Evolutionary conservation across 2,329 filamentous ascomycete species (phyloP).

Genomic region (Arthrobotrys musiformis): DNA sequence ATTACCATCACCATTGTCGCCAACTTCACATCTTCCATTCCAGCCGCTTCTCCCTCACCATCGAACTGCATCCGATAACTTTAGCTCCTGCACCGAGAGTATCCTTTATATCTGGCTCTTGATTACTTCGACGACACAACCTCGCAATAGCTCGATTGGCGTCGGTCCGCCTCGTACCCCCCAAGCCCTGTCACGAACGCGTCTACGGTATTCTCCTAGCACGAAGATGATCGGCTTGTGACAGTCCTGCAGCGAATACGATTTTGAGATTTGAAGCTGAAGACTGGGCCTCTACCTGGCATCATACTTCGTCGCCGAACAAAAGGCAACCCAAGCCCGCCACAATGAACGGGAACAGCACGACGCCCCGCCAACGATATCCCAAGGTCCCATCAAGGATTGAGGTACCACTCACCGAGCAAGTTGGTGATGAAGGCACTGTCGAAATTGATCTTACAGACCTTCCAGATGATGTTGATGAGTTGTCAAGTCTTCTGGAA

Average conservation of each 20-base stretch:
- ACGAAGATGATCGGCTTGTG: background rate
- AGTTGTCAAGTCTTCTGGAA: constrained; percentile 93
- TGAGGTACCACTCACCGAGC: constrained; percentile 63
- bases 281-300: background rate
- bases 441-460: constrained; percentile 95
- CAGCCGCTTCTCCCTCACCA: background rate
- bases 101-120: background rate
- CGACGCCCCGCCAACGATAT: constrained; percentile 67
- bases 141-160: background rate
- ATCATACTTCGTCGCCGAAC: background rate
- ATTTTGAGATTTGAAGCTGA: background rate
- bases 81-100: background rate
- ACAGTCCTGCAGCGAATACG: background rate
- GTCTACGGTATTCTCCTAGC: background rate
- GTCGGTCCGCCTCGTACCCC: background rate
- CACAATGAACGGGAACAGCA: constrained; percentile 48
- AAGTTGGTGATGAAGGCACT: constrained; percentile 69
- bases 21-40: background rate
- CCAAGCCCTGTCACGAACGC: background rate
- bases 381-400: constrained; percentile 69
- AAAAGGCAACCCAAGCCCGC: background rate
- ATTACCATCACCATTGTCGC: background rate
- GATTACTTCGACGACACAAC: background rate
- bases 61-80: background rate
- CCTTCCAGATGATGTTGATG: constrained; percentile 90